Evolutionary conservation across 768 basidiomycete species (phyloP).

Genomic region (Strobilomyces dryophilus): DNA sequence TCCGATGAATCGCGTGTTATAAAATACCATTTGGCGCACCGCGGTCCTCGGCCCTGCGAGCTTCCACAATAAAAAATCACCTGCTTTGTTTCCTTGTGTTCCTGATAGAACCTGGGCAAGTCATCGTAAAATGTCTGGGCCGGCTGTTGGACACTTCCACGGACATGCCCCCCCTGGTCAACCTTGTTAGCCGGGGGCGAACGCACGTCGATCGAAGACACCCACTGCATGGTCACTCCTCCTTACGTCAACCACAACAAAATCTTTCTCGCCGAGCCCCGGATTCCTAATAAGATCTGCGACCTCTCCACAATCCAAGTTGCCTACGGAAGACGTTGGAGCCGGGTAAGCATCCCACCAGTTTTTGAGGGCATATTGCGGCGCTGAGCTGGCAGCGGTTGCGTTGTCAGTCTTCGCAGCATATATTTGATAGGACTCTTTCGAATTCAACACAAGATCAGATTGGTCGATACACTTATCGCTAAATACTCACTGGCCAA

Average conservation of each 20-base stretch:
- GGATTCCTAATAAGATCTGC: conserved; percentile 27
- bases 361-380: conserved; percentile 28
- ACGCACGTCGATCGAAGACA: not conserved
- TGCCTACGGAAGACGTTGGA: conserved; percentile 26
- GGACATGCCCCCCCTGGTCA: conserved; percentile 49
- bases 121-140: conserved; percentile 51
- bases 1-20: not conserved
- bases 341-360: conserved; percentile 57
- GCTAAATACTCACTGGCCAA: conserved; percentile 37
- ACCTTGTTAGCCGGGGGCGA: not conserved
- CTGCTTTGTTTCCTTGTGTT: conserved; percentile 34
- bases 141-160: conserved; percentile 44
- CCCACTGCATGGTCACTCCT: conserved; percentile 43
- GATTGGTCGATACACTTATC: not conserved
- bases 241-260: conserved; percentile 50
- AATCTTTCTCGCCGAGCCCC: conserved; percentile 16
- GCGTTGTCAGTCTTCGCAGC: conserved; percentile 33
- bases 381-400: not conserved
- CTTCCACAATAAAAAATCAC: conserved; percentile 56
- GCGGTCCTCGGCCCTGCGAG: conserved; percentile 48
- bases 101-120: conserved; percentile 38
- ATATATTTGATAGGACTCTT: conserved; percentile 47
- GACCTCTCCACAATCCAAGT: conserved; percentile 36
- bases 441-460: not conserved
- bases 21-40: conserved; percentile 52